phyloP scores from a whole-genome alignment of 768 basidiomycete species.

The Mycena polygramma region DNA sequence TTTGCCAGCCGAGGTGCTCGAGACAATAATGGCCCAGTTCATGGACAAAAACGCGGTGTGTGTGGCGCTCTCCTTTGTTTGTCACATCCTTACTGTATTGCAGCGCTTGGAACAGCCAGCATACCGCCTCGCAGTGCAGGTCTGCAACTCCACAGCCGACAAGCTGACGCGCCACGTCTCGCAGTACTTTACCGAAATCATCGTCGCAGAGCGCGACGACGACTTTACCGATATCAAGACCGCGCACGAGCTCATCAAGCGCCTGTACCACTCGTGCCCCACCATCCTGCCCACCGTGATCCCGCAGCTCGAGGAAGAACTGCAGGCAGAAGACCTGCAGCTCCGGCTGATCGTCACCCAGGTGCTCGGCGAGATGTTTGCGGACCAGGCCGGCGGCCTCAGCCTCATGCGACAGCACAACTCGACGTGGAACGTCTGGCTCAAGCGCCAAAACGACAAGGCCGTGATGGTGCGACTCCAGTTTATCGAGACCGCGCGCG shows the following conservation, averaged over 20 bases:
- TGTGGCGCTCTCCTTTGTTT: slow-evolving; percentile 31
- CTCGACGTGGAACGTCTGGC: slow-evolving; percentile 88
- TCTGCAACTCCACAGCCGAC: slow-evolving; percentile 87
- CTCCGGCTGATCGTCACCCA: slow-evolving; percentile 87
- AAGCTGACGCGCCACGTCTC: slow-evolving; percentile 91
- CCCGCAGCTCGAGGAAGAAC: slow-evolving; percentile 92
- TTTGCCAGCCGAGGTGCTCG: slow-evolving; percentile 84
- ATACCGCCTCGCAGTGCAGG: slow-evolving; percentile 85
- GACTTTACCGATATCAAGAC: slow-evolving; percentile 77
- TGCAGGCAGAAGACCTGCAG: slow-evolving; percentile 79
- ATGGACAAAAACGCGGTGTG: slow-evolving; percentile 81
- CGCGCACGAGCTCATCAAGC: slow-evolving; percentile 89
- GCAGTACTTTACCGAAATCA: slow-evolving; percentile 93
- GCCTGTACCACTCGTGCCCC: slow-evolving; percentile 84
- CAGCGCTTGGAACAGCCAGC: slow-evolving; percentile 81
- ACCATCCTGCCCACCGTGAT: slow-evolving; percentile 89
- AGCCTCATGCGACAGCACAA: slow-evolving; percentile 88
- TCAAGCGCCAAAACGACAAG: slow-evolving; percentile 84
- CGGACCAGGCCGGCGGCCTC: slow-evolving; percentile 70
- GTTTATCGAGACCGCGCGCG: slow-evolving; percentile 79
- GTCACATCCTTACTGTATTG: slow-evolving; percentile 23
- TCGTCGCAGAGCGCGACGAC: slow-evolving; percentile 67
- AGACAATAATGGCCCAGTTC: slow-evolving; percentile 88
- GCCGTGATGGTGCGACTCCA: slow-evolving; percentile 76
- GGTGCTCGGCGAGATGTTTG: slow-evolving; percentile 92